Evolutionary conservation across 2,329 filamentous ascomycete genomes (phyloP), one percentile per base, ranked within the genome.

Genomic region (Colletotrichum incanum): DNA sequence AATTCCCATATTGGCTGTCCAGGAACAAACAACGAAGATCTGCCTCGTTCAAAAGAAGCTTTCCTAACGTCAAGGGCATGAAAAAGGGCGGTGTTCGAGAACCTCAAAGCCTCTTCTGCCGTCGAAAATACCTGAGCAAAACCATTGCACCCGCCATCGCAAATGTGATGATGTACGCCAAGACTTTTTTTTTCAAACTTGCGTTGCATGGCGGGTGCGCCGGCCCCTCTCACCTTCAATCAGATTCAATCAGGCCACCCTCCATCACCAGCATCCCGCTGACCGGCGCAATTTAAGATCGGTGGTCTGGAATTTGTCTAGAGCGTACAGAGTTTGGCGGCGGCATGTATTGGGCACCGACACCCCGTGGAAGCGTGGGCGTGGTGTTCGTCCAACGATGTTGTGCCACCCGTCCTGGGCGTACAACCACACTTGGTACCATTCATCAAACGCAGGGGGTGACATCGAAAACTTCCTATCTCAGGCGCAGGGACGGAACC

Each of bases 121-220:
- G 20, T 28, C n/a, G 43, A 37, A 18, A n/a, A 52, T 37, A 37
- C 12, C 65, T 49, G 49, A 68, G 58, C 56, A 37, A 62, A 62
- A 39, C 28, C 28, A 47, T 47, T 39, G 54, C 49, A 37, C 31
- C 41, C 59, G 41, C 49, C 23, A n/a, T 47, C 20, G 60, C 59
- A 23, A 18, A 60, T n/a, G 20, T 67, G 49, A 67, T 67, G 68
- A 71, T 67, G 64, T 56, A 61, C 34, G 68, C 68, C 68, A 71
- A 71, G 68, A 56, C 56, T 37, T 49, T 50, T 60, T 50, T 60
- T 31, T 9, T 65, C 61, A 16, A 52, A 43, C 20, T 26, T 20
- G 47, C 39, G 55, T 61, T 69, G 61, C 43, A 41, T 41, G 47
- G 56, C 67, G 67, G 67, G 26, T 49, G 63, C 39, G 23, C 63